A percentile compares a stretch with the other conserved stretches of the same genome.
These are phyloP conservation scores for Allium cepa DNA, from an alignment of 106 monocot species.

Conservation along the genomic window DNA sequence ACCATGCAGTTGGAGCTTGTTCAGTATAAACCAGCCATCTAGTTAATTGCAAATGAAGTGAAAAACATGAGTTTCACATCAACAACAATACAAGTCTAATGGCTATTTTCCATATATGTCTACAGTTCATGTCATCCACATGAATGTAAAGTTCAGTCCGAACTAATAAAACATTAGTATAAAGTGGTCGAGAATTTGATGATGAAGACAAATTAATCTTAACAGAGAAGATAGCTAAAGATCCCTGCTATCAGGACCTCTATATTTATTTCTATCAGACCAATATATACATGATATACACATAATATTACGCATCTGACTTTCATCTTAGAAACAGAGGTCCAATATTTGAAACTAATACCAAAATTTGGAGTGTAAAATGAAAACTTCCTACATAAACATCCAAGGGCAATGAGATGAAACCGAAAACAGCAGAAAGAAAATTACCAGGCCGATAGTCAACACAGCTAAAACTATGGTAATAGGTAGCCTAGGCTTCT, in stretches of 20 bases:
- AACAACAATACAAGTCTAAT: not conserved
- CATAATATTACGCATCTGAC: too few species aligned
- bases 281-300: too few species aligned
- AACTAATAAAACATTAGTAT: not conserved
- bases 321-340: too few species aligned
- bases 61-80: not conserved
- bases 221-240: not conserved
- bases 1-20: slow-evolving; percentile 94
- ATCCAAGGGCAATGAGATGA: too few species aligned
- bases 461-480: slow-evolving; percentile 83
- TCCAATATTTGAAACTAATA: too few species aligned
- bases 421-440: not conserved
- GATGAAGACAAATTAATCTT: not conserved
- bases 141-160: not conserved
- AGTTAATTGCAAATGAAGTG: slow-evolving; percentile 55
- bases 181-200: not conserved
- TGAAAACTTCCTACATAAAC: too few species aligned
- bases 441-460: slow-evolving; percentile 83
- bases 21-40: slow-evolving; percentile 95
- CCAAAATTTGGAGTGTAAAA: too few species aligned
- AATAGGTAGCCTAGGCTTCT: slow-evolving; percentile 50
- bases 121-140: too few species aligned
- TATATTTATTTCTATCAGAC: too few species aligned
- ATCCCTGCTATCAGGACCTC: too few species aligned
- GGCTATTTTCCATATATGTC: too few species aligned